These are phyloP conservation scores for Pseudopithomyces chartarum DNA, from an alignment of 2,329 filamentous ascomycete genomes.

Conservation along the genomic window DNA sequence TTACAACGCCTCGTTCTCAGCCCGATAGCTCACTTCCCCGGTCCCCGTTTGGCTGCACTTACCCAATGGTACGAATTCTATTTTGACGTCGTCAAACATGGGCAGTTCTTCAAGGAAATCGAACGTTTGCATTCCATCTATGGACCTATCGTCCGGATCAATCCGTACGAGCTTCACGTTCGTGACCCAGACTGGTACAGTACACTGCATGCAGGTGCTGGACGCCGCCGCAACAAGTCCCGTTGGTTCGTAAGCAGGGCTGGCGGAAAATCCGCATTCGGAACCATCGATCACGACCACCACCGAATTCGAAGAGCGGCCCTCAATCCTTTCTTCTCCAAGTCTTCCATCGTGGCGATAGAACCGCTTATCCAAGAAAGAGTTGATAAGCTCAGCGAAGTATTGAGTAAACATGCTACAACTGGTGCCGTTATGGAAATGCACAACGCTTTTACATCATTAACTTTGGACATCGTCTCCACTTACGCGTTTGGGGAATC, in stretches of 20 bases:
- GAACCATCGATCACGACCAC: constrained; percentile 18
- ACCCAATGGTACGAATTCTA: constrained; percentile 9
- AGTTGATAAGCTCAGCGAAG: constrained; percentile 1
- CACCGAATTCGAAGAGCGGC: constrained; percentile 23
- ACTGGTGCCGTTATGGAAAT: neutral
- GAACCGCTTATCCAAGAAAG: constrained; percentile 18
- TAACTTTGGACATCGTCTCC: constrained; percentile 15
- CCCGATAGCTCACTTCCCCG: constrained; percentile 8
- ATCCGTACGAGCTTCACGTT: constrained; percentile 30
- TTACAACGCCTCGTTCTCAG: neutral
- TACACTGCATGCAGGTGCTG: constrained; percentile 19
- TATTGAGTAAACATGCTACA: neutral
- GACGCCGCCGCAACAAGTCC: neutral
- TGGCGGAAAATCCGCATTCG: neutral
- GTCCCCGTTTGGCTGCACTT: constrained; percentile 4
- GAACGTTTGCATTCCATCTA: neutral
- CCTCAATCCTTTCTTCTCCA: constrained; percentile 30
- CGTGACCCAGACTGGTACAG: constrained; percentile 22
- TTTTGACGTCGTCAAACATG: constrained; percentile 2
- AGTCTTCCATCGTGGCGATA: constrained; percentile 16
- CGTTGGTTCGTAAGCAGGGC: neutral
- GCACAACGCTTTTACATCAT: constrained; percentile 3
- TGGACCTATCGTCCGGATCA: constrained; percentile 37
- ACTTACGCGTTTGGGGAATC: constrained; percentile 11
- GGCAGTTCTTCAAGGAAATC: neutral